Percentiles rank a stretch among this genome's conserved stretches.
Conservation (phyloP, 495 filamentous ascomycete species). For the Penicillium desertorum region DNA sequence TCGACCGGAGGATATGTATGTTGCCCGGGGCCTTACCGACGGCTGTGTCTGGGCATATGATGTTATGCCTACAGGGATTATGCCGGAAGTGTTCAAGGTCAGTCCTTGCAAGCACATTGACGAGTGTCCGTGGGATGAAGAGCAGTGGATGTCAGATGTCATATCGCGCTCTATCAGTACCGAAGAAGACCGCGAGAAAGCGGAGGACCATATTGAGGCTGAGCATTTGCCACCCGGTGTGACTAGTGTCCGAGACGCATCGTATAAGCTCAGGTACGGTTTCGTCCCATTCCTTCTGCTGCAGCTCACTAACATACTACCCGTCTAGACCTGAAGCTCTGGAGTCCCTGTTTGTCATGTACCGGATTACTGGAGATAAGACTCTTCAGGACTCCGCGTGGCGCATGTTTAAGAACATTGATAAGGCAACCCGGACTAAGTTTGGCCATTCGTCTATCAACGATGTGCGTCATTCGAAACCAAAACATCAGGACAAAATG, state of each 20-base stretch:
- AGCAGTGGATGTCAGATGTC: conserved; percentile 48
- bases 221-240: conserved; percentile 59
- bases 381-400: conserved; percentile 69
- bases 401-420: conserved; percentile 71
- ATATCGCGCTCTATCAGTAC: conserved; percentile 19
- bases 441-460: conserved; percentile 58
- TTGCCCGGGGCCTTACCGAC: conserved; percentile 55
- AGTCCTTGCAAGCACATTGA: conserved; percentile 47
- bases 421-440: conserved; percentile 57
- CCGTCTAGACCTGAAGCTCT: conserved; percentile 60
- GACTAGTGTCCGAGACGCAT: conserved; percentile 53
- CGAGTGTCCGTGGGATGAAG: conserved; percentile 57
- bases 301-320: conserved; percentile 6
- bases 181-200: conserved; percentile 35
- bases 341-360: conserved; percentile 73
- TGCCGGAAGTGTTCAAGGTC: conserved; percentile 59
- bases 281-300: background rate
- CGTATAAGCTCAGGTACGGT: conserved; percentile 66
- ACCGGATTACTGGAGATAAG: conserved; percentile 69
- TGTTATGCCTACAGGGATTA: conserved; percentile 55
- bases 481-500: conserved; percentile 48
- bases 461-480: conserved; percentile 49
- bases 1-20: conserved; percentile 51
- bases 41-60: conserved; percentile 64
- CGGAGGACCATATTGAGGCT: conserved; percentile 41